Evolutionary conservation across 1,284 basidiomycete genomes (phyloP), one percentile per base, ranked within the genome.

Genomic region (Cryptococcus sp.): DNA sequence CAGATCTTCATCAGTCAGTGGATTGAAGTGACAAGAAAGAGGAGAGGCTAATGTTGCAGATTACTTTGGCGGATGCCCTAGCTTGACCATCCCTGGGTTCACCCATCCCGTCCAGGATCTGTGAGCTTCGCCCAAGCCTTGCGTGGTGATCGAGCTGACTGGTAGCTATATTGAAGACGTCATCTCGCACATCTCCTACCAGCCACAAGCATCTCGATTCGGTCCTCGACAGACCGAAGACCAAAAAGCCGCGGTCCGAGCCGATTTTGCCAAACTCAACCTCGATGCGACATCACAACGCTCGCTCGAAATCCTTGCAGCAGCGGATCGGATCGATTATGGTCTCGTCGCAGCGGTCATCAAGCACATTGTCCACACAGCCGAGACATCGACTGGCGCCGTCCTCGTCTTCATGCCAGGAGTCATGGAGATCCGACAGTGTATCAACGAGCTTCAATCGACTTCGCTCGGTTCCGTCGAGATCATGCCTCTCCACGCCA

Each of bases 351-450:
- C 82, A 4, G 74, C 80, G 0, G 74, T 84, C 9, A 81, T 88
- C 12, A 73, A 77, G 28, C 76, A 88, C 59, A 85, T 91, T 41
- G 71, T 83, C n/a, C 75, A 71, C 12, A 76, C 77, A 5, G 75
- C 79, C 11, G 75, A 76, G 37, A 53, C 56, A 3, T 38, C 50
- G 1, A 74, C 72, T 36, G 82, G 82, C 3, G 86, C 85, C 4
- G 81, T 95, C 41, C 77, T 97, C 19, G 82, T 95, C 38, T 97
- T 97, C 73, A 78, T 92, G 51, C 83, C 88, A 23, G 92, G 92
- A 69, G 85, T 88, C 0, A 84, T 86, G 73, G 88, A 92, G 63
- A 92, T 92, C 60, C 80, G 82, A 16, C 83, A 86, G 56, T 89
- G 87, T 53, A 82, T 92, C 34, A 81, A 85, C 21, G 78, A 80